Base-by-base conservation (phyloP, 768 basidiomycete species). In the Daedaleopsis sinensis region DNA sequence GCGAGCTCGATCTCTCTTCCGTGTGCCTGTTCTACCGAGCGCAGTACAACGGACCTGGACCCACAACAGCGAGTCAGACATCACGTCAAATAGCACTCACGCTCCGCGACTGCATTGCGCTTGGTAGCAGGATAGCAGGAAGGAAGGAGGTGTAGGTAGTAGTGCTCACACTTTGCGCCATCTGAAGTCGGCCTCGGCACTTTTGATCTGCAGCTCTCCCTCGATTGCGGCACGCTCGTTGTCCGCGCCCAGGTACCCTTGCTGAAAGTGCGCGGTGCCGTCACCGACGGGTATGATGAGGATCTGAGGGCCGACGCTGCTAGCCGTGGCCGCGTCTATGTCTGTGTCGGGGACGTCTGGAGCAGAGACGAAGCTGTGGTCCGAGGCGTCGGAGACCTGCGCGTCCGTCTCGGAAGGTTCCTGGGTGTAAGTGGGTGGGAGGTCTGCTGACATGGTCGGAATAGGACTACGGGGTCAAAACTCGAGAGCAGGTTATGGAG, bases 201-300 rank as follows among this genome's bases (percentile, higher is more conserved):
- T 89, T 74, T 94, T 95, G 66, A 94, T 78, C 71, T 94, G 93
- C 18, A 95, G 79, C 71, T 94, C 93, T 50, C 94, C 94, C 70
- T 94, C 93, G 55, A 95, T 84, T 10, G 91, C 88, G 15, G 93
- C 91, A 61, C 80, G 82, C 73, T 94, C 93, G 54, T 84, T 90
- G 58, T 93, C 91, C 23, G 88, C 90, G 53, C 94, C 94, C 9
- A 95, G 79, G 71, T 84, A 92, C 12, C 94, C 94, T 68, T 87
- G 90, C 76, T 95, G 94, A 68, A 95, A 96, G 72, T 86, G 84
- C 58, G 90, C 78, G 18, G 24, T 39, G 21, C 86, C 80, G 71
- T 90, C 84, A 52, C 82, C 78, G 15, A 85, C 80, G 0, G 94
- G 93, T 13, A 87, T 78, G 61, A 96, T 88, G 62, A 93, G 78